phyloP scores from a whole-genome alignment of 257 asterid species.

The Nicotiana otophora region DNA sequence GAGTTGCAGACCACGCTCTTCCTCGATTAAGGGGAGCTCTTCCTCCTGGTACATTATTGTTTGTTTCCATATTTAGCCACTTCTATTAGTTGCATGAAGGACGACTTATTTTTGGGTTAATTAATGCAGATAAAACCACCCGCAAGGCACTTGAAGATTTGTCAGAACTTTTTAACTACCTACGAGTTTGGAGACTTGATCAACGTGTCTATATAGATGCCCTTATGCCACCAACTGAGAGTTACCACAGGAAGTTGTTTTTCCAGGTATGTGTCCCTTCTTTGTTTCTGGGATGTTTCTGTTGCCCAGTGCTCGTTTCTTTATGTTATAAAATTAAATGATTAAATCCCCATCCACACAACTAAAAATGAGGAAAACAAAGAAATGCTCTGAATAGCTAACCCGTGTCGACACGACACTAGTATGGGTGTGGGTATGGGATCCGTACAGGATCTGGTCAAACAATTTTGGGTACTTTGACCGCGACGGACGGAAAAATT shows the following conservation, averaged over 20 bases:
- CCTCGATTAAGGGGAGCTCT: slow-evolving; percentile 98
- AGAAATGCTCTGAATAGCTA: neutral
- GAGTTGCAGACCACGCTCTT: slow-evolving; percentile 81
- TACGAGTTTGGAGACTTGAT: slow-evolving; percentile 78
- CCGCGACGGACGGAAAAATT: too few relatives aligned
- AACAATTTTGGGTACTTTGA: too few relatives aligned
- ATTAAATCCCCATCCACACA: neutral
- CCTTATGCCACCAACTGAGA: slow-evolving; percentile 93
- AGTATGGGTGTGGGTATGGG: too few relatives aligned
- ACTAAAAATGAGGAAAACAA: neutral
- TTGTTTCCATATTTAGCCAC: neutral
- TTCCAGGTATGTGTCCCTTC: slow-evolving; percentile 59
- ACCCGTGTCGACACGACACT: too few relatives aligned
- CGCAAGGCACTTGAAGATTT: slow-evolving; percentile 90
- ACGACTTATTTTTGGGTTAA: slow-evolving; percentile 11
- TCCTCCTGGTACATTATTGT: slow-evolving; percentile 62
- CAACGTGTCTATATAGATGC: slow-evolving; percentile 61
- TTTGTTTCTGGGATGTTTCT: neutral
- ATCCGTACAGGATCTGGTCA: too few relatives aligned
- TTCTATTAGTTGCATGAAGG: slow-evolving; percentile 12
- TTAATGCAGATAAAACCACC: slow-evolving; percentile 67
- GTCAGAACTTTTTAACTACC: slow-evolving; percentile 73
- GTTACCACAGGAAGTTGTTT: slow-evolving; percentile 73
- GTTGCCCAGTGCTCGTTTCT: neutral
- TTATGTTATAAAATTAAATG: neutral